Base-by-base conservation (phyloP, 306 rosid species). In the Vigna radiata region DNA sequence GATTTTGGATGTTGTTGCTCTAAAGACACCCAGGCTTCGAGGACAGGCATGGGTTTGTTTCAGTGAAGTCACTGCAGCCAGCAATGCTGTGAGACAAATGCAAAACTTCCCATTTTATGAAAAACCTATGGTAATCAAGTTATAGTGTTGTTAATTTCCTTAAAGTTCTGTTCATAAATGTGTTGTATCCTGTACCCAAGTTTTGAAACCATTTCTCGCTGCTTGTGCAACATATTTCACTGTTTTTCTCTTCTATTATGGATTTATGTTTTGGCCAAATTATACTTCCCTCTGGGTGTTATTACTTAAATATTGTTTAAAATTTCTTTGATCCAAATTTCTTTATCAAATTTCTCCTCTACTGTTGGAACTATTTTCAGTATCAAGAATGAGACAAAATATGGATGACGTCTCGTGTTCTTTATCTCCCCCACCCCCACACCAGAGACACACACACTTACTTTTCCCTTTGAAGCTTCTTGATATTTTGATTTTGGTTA, bases 41-140 rank as follows among this genome's bases (percentile, higher is more conserved):
- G 99, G 99, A 3, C 99, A 96, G 82, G 99, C 99, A 9, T 96
- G 98, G 99, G 92, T 96, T 84, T 94, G 92, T 58, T 96, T 92
- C 73, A 91, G 88, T 73, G 99, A 96, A 91, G 96, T 96, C 70
- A 85, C 99, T 16, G 91, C 99, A 77, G 99, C 99, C 15, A 96
- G 99, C 79, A 89, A 91, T 87, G 99, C 99, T 58, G 99, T 96
- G 84, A 88, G 99, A 52, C 99, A 96, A 80, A 91, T 96, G 99
- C 98, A 96, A 70, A 96, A 91, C 79, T 96, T 96, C 79, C 98
- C 99, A 8, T 96, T 96, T 79, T 96, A 96, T 85, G 98, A 92
- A 31, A 96, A 96, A 81, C 99, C 99, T 37, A 92, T 96, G 98
- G 99, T 96, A 80, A 65, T 70, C 31, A 33, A 49, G n/a, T 88